phyloP scores from a whole-genome alignment of 139 green algal genomes.

The Haematococcus lacustris region DNA sequence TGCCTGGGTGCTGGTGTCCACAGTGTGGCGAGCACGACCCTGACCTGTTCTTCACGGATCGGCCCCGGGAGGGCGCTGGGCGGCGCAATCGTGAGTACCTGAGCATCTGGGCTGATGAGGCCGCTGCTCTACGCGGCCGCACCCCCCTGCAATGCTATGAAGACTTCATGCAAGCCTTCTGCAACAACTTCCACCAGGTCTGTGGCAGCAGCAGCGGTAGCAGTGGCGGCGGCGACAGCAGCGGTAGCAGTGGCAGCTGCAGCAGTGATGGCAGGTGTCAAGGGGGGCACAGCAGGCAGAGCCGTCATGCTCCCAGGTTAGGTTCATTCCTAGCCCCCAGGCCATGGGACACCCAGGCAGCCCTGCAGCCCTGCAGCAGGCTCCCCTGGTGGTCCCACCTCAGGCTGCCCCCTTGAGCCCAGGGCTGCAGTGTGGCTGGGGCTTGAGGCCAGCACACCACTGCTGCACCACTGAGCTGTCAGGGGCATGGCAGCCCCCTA shows the following conservation, averaged over 20 bases:
- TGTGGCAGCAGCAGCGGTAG: not conserved
- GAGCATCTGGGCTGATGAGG: conserved; percentile 74
- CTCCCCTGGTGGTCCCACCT: not conserved
- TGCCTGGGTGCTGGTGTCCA: not conserved
- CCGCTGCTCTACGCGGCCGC: conserved; percentile 44
- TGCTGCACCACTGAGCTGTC: not conserved
- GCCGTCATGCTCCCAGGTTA: not conserved
- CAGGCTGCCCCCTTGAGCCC: not conserved
- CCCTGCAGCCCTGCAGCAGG: not conserved
- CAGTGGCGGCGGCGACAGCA: not conserved
- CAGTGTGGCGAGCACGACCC: conserved; percentile 66
- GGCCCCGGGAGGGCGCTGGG: conserved; percentile 16
- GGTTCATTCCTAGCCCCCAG: not conserved
- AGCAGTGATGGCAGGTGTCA: not conserved
- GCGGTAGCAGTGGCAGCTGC: conserved; percentile 17
- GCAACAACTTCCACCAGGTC: conserved; percentile 47
- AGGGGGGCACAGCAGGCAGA: not conserved
- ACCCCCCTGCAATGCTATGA: conserved; percentile 70
- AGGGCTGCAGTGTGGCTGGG: not conserved
- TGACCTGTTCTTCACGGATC: conserved; percentile 72
- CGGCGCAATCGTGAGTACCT: conserved; percentile 78
- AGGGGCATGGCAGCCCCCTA: not conserved
- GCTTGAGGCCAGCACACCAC: not conserved
- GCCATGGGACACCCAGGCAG: not conserved
- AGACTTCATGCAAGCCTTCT: conserved; percentile 79